Base-by-base conservation (phyloP, 306 rosid genomes). In the Oxytropis ochrocephala region DNA sequence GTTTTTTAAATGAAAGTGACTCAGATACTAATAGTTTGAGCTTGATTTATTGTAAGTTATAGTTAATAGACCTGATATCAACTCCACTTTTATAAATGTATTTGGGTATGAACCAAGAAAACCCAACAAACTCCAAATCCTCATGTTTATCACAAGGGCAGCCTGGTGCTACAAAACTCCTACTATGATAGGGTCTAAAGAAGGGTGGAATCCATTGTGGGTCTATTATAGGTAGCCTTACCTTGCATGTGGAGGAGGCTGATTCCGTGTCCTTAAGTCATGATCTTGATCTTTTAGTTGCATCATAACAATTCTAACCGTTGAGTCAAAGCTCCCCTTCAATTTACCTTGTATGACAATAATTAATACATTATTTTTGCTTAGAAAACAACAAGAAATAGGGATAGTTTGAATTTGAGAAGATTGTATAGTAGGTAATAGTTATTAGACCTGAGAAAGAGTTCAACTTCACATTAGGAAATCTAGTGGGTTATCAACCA, bases 371-470 rank as follows among this genome's bases (percentile, higher is more conserved):
- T 30, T 50, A 8, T 36, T 38, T 68, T 30, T 42, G 1, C 13
- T 24, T 13, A 49, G 44, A 70, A 32, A 17, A 35, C 35, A 46
- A 47, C 27, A 58, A 16, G 10, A 58, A 58, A 0, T 33, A 41
- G 38, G 53, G 51, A 69, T 19, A 54, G 64, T 8, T 53, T 69
- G 63, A 38, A 44, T 60, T 64, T 64, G 38, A n/a, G 54, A 39
- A 29, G 48, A 6, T 74, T 64, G 50, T 12, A 53, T 53, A 12
- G 39, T 72, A 39, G 58, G 56, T 53, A 65, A 74, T 6, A 51
- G 47, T 38, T 24, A 52, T 42, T 38, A 32, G 32, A 44, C 51
- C 21, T 18, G 24, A 44, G 39, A 27, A 43, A 64, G 32, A 32
- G 51, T 44, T 52, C 8, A 55, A 46, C 51, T 44, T 39, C 60